phyloP scores from a whole-genome alignment of 2,329 filamentous ascomycete species.

The Fusarium tuaranense region DNA sequence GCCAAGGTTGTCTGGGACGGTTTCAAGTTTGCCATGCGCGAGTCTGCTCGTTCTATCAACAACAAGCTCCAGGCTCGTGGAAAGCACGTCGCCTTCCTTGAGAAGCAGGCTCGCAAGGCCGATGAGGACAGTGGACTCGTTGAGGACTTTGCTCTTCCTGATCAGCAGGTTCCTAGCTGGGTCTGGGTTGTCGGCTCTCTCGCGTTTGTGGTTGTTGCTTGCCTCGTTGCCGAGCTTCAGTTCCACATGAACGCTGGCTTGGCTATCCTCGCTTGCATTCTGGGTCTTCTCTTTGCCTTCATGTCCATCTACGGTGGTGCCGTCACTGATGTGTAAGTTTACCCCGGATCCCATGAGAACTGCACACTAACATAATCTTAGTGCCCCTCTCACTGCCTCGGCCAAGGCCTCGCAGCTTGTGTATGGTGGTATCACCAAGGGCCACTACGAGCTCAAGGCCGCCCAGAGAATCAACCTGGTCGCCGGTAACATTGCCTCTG shows the following conservation, averaged over 20 bases:
- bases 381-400: slow-evolving; percentile 72
- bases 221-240: slow-evolving; percentile 62
- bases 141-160: slow-evolving; percentile 54
- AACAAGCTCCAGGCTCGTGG: slow-evolving; percentile 46
- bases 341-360: too few species aligned
- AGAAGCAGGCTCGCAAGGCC: slow-evolving; percentile 51
- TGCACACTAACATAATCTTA: neutral
- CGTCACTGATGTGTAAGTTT: slow-evolving; percentile 60
- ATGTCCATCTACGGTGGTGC: slow-evolving; percentile 63
- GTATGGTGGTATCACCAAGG: slow-evolving; percentile 72
- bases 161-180: slow-evolving; percentile 65
- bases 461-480: slow-evolving; percentile 75
- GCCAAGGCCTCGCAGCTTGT: slow-evolving; percentile 77
- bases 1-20: slow-evolving; percentile 52
- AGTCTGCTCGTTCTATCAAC: slow-evolving; percentile 47
- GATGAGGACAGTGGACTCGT: slow-evolving; percentile 48
- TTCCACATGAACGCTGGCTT: slow-evolving; percentile 69
- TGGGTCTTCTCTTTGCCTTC: slow-evolving; percentile 70
- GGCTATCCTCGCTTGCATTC: slow-evolving; percentile 65
- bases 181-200: slow-evolving; percentile 62
- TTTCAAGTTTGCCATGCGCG: slow-evolving; percentile 48
- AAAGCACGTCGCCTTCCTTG: slow-evolving; percentile 48
- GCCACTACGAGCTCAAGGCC: slow-evolving; percentile 59
- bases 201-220: slow-evolving; percentile 63
- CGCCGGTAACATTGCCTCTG: slow-evolving; percentile 68